These are phyloP conservation scores for Fusarium sp. DNA, from an alignment of 2,329 filamentous ascomycete species.

Conservation along the genomic window DNA sequence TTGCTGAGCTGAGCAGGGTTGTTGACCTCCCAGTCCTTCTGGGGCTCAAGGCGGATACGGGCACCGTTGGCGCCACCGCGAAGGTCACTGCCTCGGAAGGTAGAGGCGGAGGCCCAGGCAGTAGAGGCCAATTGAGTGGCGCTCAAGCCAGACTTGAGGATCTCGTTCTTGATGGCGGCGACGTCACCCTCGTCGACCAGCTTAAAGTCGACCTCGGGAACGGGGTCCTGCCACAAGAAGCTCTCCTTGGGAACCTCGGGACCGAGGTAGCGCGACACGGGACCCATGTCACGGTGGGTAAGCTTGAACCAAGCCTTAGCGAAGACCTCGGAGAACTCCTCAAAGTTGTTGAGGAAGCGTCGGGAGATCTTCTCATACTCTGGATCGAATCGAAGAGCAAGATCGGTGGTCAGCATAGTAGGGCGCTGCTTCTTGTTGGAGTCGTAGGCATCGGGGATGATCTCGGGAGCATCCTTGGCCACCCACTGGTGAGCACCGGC, in stretches of 20 bases:
- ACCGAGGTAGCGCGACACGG: constrained; percentile 76
- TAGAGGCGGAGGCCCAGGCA: constrained; percentile 77
- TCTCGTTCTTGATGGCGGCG: constrained; percentile 73
- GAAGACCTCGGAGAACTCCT: constrained; percentile 77
- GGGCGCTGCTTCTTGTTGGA: constrained; percentile 35
- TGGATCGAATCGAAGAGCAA: constrained; percentile 78
- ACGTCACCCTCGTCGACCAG: constrained; percentile 72
- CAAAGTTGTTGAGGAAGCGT: constrained; percentile 75
- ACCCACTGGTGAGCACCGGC: constrained; percentile 83
- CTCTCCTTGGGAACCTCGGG: constrained; percentile 79
- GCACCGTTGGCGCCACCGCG: constrained; percentile 85
- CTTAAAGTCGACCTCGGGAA: constrained; percentile 70
- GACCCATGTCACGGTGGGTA: constrained; percentile 83
- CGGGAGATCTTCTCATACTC: constrained; percentile 83
- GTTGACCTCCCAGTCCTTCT: constrained; percentile 81
- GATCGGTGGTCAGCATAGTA: constrained; percentile 41
- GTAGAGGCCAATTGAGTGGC: constrained; percentile 71
- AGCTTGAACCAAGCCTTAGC: constrained; percentile 86
- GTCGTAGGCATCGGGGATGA: constrained; percentile 52
- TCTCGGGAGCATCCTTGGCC: constrained; percentile 63
- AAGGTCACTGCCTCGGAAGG: constrained; percentile 82
- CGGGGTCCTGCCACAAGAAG: constrained; percentile 80
- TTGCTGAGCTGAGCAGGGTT: constrained; percentile 74
- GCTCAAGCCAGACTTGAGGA: constrained; percentile 71
- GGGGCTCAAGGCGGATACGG: constrained; percentile 78